A percentile compares a stretch with the other conserved stretches of the same genome.
phyloP scores from a whole-genome alignment of 192 early-diverging fungal species.

The Fimicolochytrium jonesii region DNA sequence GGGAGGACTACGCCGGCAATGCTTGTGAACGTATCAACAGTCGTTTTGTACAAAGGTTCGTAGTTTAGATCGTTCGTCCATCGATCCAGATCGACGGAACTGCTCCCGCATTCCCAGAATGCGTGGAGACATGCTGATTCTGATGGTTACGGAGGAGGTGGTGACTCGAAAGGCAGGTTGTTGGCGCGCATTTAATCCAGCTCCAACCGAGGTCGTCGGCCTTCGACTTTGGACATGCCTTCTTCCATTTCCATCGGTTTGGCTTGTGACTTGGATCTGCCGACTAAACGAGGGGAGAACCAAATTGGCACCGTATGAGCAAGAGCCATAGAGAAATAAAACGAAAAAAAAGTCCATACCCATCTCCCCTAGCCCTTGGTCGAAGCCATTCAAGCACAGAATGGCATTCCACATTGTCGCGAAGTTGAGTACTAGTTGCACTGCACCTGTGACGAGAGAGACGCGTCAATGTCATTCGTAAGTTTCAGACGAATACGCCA shows the following conservation, averaged over 20 bases:
- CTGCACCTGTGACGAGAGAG: conserved; percentile 5
- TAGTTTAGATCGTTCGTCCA: no score
- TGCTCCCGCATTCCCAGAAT: no score
- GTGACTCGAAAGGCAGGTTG: no score
- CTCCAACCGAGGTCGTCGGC: background rate
- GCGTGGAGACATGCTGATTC: no score
- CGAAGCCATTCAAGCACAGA: conserved; percentile 24
- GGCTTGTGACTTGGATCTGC: background rate
- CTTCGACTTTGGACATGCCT: background rate
- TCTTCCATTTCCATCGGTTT: background rate
- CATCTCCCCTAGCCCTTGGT: conserved; percentile 25
- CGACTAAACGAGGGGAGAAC: background rate
- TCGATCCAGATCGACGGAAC: no score
- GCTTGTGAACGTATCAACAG: no score
- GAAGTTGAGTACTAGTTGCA: conserved; percentile 28
- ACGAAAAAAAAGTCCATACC: conserved; percentile 5
- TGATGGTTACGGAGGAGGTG: no score
- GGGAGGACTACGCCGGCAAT: no score
- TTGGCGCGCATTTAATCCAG: no score
- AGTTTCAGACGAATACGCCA: no score
- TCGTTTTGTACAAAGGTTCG: no score
- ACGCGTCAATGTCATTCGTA: background rate
- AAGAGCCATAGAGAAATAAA: background rate
- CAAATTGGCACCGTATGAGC: background rate
- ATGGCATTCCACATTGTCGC: conserved; percentile 15